phyloP scores from a whole-genome alignment of 768 basidiomycete species.

The Mycena epipterygia region DNA sequence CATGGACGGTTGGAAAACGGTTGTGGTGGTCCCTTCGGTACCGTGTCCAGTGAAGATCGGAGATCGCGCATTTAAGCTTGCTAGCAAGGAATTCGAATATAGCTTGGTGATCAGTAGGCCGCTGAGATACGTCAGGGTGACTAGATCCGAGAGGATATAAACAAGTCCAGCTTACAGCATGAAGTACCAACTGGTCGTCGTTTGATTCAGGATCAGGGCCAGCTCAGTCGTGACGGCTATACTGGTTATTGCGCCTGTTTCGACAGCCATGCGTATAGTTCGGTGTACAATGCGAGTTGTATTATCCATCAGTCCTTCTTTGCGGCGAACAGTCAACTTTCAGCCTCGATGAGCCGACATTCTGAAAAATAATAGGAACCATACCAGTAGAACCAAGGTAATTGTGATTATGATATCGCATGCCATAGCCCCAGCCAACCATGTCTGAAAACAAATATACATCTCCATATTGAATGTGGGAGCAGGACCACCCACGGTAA shows the following conservation, averaged over 20 bases:
- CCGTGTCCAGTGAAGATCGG: conserved; percentile 7
- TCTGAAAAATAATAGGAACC: conserved; percentile 1
- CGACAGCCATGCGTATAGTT: conserved; percentile 9
- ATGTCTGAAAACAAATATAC: conserved; percentile 1
- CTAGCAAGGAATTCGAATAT: conserved; percentile 14
- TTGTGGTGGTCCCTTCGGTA: neutral
- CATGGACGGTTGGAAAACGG: conserved; percentile 2
- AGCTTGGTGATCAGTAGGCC: conserved; percentile 17
- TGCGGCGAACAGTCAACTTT: conserved; percentile 13
- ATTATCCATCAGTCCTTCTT: neutral
- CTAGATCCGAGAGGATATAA: neutral
- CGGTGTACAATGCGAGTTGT: conserved; percentile 13
- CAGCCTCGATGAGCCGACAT: neutral
- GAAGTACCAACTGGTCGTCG: conserved; percentile 17
- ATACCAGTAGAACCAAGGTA: conserved; percentile 6
- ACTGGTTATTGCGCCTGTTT: conserved; percentile 15
- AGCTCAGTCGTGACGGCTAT: conserved; percentile 6
- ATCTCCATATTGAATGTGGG: neutral
- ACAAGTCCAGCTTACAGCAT: conserved; percentile 1
- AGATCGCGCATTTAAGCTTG: conserved; percentile 12
- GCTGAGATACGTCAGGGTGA: conserved; percentile 2
- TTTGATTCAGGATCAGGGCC: conserved; percentile 9
- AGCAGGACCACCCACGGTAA: conserved; percentile 1
- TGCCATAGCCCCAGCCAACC: conserved; percentile 9
- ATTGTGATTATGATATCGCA: conserved; percentile 6